Base-by-base conservation (phyloP, 306 rosid species). In the Castanea sativa region DNA sequence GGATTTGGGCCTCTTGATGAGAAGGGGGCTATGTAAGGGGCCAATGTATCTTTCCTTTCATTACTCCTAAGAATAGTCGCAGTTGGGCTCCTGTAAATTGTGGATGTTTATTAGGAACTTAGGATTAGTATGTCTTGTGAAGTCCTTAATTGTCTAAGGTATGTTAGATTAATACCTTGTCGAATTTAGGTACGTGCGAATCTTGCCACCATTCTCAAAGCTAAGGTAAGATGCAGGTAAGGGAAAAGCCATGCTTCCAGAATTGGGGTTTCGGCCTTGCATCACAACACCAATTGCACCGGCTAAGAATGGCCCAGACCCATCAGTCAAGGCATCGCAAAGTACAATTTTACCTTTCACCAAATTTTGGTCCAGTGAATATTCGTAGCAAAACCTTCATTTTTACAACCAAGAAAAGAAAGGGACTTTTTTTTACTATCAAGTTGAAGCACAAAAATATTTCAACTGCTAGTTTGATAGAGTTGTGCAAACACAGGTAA, bases 1-100 rank as follows among this genome's bases (percentile, higher is more conserved):
- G 8, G 33, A 58, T 51, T 81, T 43, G 89, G 87, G 71, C 89
- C 89, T 55, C 86, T 83, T 52, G 86, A 72, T 1, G 90, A 87
- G 69, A 83, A 87, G 21, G 63, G 53, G 21, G 69, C 80, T 27
- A 87, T 73, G n/a, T 6, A 3, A 30, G 87, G 87, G 38, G 89
- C 89, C 19, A 45, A 30, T 52, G 60, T 53, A 57, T 83, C 55
- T 20, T 41, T 71, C 18, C 1, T 30, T 57, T 65, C 69, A n/a
- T n/a, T 14, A 29, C 85, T 83, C 74, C 75, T 86, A 25, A 25
- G 69, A 75, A 84, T 78, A 58, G 87, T 78, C 10, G 81, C 87
- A 9, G 79, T 83, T 78, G 86, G 80, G 29, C 12, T 19, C 51
- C 81, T 78, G 30, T 13, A 67, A 49, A 25, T 53, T 64, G 71